These are phyloP conservation scores for Fagopyrum tataricum DNA, from an alignment of 148 eudicot species.

Conservation along the genomic window DNA sequence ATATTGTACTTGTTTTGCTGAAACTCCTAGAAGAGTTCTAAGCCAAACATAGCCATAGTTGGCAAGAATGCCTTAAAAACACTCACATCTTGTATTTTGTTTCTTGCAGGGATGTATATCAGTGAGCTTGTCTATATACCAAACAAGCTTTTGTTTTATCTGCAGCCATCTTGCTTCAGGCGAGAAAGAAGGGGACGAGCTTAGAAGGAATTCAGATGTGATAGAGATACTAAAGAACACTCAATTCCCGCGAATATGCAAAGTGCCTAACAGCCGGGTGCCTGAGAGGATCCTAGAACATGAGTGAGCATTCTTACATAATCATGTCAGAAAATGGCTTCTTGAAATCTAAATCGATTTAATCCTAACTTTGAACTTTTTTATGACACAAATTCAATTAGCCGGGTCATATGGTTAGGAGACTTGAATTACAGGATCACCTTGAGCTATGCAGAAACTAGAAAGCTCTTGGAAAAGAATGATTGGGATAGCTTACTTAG, in stretches of 20 bases:
- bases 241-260: constrained; percentile 49
- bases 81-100: not conserved
- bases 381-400: constrained; percentile 12
- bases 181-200: constrained; percentile 80
- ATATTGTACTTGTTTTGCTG: too few relatives aligned
- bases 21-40: too few relatives aligned
- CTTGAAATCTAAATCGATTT: not conserved
- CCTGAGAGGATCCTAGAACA: constrained; percentile 52
- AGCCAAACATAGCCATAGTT: too few relatives aligned
- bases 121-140: constrained; percentile 49
- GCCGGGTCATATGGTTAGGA: constrained; percentile 78
- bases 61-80: too few relatives aligned
- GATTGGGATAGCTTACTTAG: constrained; percentile 70
- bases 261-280: constrained; percentile 24
- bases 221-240: constrained; percentile 56
- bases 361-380: not conserved
- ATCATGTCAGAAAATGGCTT: not conserved
- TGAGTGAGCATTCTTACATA: constrained; percentile 28
- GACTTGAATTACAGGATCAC: constrained; percentile 83
- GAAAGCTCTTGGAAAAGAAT: constrained; percentile 45
- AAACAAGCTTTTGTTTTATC: constrained; percentile 61
- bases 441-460: constrained; percentile 48
- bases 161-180: constrained; percentile 79
- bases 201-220: constrained; percentile 59
- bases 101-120: constrained; percentile 59